phyloP scores from a whole-genome alignment of 2,329 filamentous ascomycete genomes.

The Ascochyta rabiei region DNA sequence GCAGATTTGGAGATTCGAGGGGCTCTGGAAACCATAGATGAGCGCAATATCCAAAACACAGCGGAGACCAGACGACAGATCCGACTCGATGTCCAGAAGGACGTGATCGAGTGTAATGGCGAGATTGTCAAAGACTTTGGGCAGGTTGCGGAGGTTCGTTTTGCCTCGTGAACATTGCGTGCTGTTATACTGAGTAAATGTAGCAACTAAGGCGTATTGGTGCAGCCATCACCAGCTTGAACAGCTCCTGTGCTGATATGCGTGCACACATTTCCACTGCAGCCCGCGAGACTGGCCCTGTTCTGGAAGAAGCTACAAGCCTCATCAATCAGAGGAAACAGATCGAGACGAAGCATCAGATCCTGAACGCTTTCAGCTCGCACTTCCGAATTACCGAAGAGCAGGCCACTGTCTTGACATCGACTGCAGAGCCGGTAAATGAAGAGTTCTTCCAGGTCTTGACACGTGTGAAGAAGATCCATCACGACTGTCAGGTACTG shows the following conservation, averaged over 20 bases:
- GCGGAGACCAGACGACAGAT: constrained; percentile 79
- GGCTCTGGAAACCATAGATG: constrained; percentile 78
- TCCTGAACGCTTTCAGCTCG: constrained; percentile 76
- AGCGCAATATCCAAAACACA: constrained; percentile 72
- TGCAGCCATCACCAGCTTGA: constrained; percentile 75
- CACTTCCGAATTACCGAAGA: constrained; percentile 87
- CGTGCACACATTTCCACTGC: constrained; percentile 77
- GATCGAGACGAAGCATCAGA: constrained; percentile 77
- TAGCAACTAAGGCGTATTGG: constrained; percentile 89
- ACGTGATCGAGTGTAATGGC: constrained; percentile 91
- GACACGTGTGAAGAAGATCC: constrained; percentile 81
- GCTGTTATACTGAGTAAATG: constrained; percentile 30
- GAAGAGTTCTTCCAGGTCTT: constrained; percentile 82
- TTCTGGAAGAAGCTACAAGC: constrained; percentile 76
- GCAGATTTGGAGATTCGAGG: constrained; percentile 91
- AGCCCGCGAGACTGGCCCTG: constrained; percentile 73
- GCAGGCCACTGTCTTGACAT: constrained; percentile 76
- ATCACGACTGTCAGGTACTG: constrained; percentile 85
- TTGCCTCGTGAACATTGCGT: background rate
- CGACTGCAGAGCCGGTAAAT: constrained; percentile 80
- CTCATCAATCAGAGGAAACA: constrained; percentile 76
- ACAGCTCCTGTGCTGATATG: constrained; percentile 80
- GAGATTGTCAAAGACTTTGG: constrained; percentile 88
- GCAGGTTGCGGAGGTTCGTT: constrained; percentile 77
- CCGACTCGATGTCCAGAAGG: constrained; percentile 83